phyloP scores from a whole-genome alignment of 345 rosid species.

The Populus alba region DNA sequence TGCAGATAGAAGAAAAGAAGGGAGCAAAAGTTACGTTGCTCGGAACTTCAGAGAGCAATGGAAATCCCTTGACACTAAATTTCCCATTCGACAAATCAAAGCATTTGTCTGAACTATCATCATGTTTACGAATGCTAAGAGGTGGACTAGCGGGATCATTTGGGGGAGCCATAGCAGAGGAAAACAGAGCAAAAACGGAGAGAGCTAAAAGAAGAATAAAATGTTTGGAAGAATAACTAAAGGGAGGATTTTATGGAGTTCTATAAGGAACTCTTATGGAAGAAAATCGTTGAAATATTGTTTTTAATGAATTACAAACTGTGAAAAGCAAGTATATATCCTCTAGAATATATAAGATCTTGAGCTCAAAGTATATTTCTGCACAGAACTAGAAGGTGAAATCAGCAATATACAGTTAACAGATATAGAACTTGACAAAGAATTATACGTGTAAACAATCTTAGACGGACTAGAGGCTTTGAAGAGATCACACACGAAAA shows the following conservation, averaged over 20 bases:
- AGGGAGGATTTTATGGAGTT: neutral
- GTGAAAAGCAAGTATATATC: neutral
- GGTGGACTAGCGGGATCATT: conserved; percentile 33
- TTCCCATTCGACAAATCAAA: conserved; percentile 45
- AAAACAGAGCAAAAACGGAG: conserved; percentile 14
- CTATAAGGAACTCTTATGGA: neutral
- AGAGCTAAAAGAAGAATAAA: neutral
- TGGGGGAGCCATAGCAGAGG: conserved; percentile 56
- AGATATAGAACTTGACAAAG: neutral
- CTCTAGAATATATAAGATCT: neutral
- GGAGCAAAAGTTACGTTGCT: conserved; percentile 51
- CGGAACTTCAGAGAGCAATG: conserved; percentile 66
- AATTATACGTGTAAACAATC: neutral
- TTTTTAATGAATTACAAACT: neutral
- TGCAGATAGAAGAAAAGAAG: conserved; percentile 35
- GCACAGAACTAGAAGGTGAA: neutral
- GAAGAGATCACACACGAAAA: neutral
- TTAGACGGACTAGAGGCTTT: neutral
- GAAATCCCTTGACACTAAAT: conserved; percentile 45
- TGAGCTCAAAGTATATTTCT: neutral
- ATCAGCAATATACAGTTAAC: neutral
- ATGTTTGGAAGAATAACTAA: neutral
- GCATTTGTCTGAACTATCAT: conserved; percentile 22
- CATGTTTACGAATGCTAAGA: conserved; percentile 14
- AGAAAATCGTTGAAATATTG: neutral